A percentile compares a stretch with the other conserved stretches of the same genome.
Evolutionary conservation across 768 basidiomycete species (phyloP).

Genomic region (Dioszegia crocea): DNA sequence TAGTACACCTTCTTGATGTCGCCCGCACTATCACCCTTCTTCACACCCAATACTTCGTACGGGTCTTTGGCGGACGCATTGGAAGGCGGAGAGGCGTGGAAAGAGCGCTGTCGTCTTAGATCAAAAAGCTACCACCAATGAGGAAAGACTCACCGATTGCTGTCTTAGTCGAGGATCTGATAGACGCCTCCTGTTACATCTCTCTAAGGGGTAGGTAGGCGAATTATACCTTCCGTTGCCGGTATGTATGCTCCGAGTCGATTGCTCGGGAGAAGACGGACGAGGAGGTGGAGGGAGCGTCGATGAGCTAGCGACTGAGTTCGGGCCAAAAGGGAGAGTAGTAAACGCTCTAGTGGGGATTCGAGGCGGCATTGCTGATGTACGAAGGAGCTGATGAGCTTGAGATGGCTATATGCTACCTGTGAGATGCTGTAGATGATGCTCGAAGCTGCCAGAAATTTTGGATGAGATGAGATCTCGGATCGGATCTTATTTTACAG

Average conservation of each 20-base stretch:
- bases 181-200: not conserved
- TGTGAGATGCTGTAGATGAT: not conserved
- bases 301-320: slow-evolving; percentile 13
- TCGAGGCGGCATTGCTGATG: slow-evolving; percentile 12
- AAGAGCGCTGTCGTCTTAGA: slow-evolving; percentile 57
- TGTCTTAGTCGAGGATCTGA: not conserved
- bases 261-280: slow-evolving; percentile 1
- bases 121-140: too few species aligned
- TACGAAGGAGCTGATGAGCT: not conserved
- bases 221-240: not conserved
- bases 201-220: not conserved
- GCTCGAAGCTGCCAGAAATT: not conserved
- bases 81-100: slow-evolving; percentile 65
- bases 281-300: slow-evolving; percentile 7
- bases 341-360: slow-evolving; percentile 16
- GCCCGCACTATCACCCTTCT: slow-evolving; percentile 69
- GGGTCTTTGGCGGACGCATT: slow-evolving; percentile 69
- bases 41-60: slow-evolving; percentile 84
- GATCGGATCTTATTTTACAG: slow-evolving; percentile 1
- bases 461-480: not conserved
- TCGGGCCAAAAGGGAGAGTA: slow-evolving; percentile 4
- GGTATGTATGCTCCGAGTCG: not conserved
- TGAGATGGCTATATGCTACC: too few species aligned
- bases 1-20: slow-evolving; percentile 99
- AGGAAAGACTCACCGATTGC: not conserved